Percentiles rank a stretch among this genome's conserved stretches.
These are phyloP conservation scores for Fusarium agapanthi DNA, from an alignment of 2,329 filamentous ascomycete genomes.

Conservation along the genomic window DNA sequence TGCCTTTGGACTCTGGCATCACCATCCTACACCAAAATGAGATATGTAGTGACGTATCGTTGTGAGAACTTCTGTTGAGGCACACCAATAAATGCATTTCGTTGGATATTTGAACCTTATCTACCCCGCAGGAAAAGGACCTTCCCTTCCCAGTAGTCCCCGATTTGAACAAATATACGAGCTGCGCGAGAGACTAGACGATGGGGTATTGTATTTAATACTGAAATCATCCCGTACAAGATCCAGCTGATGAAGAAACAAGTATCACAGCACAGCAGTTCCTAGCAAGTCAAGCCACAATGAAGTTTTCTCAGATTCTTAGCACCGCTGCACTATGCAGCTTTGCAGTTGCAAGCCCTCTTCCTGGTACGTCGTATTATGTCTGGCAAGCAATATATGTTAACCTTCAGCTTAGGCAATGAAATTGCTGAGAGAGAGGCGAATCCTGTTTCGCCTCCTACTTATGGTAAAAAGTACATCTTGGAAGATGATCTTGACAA, in stretches of 20 bases:
- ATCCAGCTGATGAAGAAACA: fast-evolving
- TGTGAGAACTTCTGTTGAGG: background rate
- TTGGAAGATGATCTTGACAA: background rate
- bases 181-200: fast-evolving
- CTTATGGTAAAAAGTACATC: background rate
- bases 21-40: background rate
- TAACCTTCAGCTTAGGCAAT: background rate
- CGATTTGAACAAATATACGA: background rate
- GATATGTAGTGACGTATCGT: background rate
- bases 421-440: background rate
- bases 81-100: fast-evolving
- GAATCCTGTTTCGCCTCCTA: background rate
- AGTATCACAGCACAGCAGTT: too few relatives aligned
- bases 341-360: background rate
- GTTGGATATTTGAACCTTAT: background rate
- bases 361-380: background rate
- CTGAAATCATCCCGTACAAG: fast-evolving
- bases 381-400: fast-evolving
- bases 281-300: background rate
- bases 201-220: background rate
- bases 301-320: background rate
- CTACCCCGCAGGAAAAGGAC: background rate
- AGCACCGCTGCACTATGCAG: background rate
- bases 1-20: background rate
- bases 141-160: background rate